Evolutionary conservation across 2,329 filamentous ascomycete species (phyloP), one percentile per base, ranked within the genome.

Genomic region (Colletotrichum sp.): DNA sequence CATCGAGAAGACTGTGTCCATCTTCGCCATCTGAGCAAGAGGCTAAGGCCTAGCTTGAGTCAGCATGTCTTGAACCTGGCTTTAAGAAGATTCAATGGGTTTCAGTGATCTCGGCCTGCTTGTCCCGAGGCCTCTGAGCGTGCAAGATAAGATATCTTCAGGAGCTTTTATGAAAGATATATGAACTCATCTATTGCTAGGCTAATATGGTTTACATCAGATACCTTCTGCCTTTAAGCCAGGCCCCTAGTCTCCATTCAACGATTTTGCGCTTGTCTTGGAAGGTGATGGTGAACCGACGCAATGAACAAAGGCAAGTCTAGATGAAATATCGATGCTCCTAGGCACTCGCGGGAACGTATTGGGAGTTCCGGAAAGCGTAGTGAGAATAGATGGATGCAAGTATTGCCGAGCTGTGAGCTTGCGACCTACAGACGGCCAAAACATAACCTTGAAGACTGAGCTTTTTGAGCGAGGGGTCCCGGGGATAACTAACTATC

Each of bases 401-500:
- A 52, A 52, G 10, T 52, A 2, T 52, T 13, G 44, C n/a, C 3
- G 6, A 24, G 44, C 44, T 52, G n/a, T 24, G 1, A 1, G 44
- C 44, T 52, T 52, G 44, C 44, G 44, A 10, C 44, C 10, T 7
- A 21, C n/a, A 0, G n/a, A 52, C 12, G n/a, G 44, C 44, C 44
- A 52, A 52, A 49, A 52, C 44, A 24, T 52, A 52, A 1, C 44
- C 3, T 52, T 52, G 0, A 21, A 52, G 44, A 21, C n/a, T 52
- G 1, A 49, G 1, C n/a, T 0, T 52, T 49, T 52, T 21, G 12
- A 52, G 44, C 12, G 0, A 21, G 44, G 44, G 1, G 44, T 24
- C n/a, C 6, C 6, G 1, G 44, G 10, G 3, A 8, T 5, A 52
- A 1, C 0, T 0, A 52, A 21, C n/a, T 21, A 21, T 21, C n/a